Base-by-base conservation (phyloP, 2,329 filamentous ascomycete genomes). In the Tolypocladium album region DNA sequence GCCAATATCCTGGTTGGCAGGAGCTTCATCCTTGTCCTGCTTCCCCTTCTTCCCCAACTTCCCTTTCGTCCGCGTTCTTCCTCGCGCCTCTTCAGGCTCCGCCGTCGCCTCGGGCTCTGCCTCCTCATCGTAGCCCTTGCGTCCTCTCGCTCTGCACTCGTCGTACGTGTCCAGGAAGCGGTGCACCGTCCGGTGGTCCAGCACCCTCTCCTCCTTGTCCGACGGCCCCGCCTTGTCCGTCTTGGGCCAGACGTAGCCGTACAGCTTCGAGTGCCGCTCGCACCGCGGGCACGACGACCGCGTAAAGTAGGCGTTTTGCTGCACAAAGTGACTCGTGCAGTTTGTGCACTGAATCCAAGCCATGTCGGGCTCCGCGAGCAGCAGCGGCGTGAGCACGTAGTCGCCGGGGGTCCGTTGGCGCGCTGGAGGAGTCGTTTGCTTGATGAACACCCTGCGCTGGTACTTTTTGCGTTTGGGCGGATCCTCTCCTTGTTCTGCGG, bases 221-320 rank as follows among this genome's bases (percentile, higher is more conserved):
- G 82, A 73, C 20, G 85, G 84, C 0, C 90, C 90, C 34, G 88
- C 85, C 63, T 82, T 88, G 61, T 96, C 89, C 0, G 94, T 97
- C 78, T 99, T 97, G 7, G 94, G 94, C 94, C 94, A 99, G 60
- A 88, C 81, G 69, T 89, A 97, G 0, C 95, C 95, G 71, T 97
- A 99, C 0, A 99, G 77, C 76, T 96, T 97, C 20, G 90, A 95
- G 70, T 99, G 94, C 0, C 94, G 85, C 75, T 99, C 94, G 72
- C 94, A 99, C 8, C 94, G 85, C 4, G 91, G 92, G 71, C 94
- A 99, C 20, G 90, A 88, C 56, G 88, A 86, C 58, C 88, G 85
- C 1, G 92, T 97, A 64, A 87, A 88, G 71, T 96, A 97, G 0
- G 90, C 91, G 64, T 97, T 89, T 47, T 85, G 82, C 72, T 97